These are phyloP conservation scores for Pisolithus sp. DNA, from an alignment of 768 basidiomycete genomes.

Conservation along the genomic window DNA sequence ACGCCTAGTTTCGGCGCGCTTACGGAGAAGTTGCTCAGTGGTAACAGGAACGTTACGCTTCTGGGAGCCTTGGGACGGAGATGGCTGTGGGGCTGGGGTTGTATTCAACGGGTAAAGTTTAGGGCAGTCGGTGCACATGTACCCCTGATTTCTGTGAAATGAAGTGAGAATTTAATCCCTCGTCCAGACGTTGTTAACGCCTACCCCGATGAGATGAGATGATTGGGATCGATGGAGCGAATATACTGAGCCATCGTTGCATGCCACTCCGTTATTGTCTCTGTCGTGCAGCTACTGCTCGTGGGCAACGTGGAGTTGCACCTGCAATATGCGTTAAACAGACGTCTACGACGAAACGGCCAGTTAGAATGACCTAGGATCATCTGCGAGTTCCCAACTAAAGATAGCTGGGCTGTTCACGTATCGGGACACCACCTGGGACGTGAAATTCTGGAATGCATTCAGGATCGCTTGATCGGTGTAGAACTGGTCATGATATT, in stretches of 20 bases:
- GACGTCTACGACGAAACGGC: not conserved
- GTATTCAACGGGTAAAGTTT: conserved; percentile 44
- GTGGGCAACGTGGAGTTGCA: conserved; percentile 51
- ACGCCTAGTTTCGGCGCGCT: conserved; percentile 44
- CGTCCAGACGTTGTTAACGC: conserved; percentile 8
- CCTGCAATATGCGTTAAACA: conserved; percentile 25
- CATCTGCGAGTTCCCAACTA: conserved; percentile 60
- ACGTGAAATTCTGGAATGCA: conserved; percentile 53
- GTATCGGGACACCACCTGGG: conserved; percentile 50
- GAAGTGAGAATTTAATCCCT: not conserved
- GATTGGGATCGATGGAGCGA: conserved; percentile 48
- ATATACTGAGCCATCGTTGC: conserved; percentile 40
- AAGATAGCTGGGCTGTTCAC: conserved; percentile 47
- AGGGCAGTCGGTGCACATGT: conserved; percentile 48
- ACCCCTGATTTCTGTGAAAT: conserved; percentile 44
- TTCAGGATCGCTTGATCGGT: conserved; percentile 41
- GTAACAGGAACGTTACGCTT: conserved; percentile 42
- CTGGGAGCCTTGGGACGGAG: conserved; percentile 33
- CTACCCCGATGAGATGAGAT: conserved; percentile 59
- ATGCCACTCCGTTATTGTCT: conserved; percentile 55
- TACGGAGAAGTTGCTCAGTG: conserved; percentile 39
- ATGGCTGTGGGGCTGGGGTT: conserved; percentile 32
- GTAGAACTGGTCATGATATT: conserved; percentile 55
- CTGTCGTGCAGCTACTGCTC: conserved; percentile 38
- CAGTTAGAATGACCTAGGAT: conserved; percentile 40